These are phyloP conservation scores for Rhodotorula sp. DNA, from an alignment of 1,284 basidiomycete species.

Conservation along the genomic window DNA sequence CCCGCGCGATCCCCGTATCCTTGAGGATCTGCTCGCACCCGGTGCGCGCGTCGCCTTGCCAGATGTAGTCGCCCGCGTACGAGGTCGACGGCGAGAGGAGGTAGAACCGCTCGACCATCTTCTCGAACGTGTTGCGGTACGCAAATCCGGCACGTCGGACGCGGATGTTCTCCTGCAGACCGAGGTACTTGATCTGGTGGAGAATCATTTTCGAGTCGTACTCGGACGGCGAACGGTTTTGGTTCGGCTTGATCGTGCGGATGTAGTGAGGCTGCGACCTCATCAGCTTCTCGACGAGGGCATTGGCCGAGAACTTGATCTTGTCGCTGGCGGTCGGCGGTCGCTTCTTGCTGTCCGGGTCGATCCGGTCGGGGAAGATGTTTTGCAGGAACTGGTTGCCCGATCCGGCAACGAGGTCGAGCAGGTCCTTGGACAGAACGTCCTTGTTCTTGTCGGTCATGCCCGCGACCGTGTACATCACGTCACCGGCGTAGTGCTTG, in stretches of 20 bases:
- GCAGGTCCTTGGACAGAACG: slow-evolving; percentile 86
- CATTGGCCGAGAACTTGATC: slow-evolving; percentile 90
- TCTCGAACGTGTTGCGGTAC: slow-evolving; percentile 95
- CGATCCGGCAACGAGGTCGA: slow-evolving; percentile 81
- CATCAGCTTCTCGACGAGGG: slow-evolving; percentile 94
- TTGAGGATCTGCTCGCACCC: slow-evolving; percentile 91
- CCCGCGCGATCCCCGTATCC: slow-evolving; percentile 91
- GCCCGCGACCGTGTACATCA: slow-evolving; percentile 94
- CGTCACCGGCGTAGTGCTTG: slow-evolving; percentile 95
- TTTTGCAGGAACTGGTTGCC: slow-evolving; percentile 80
- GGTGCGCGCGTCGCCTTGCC: slow-evolving; percentile 84
- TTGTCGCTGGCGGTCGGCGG: slow-evolving; percentile 97
- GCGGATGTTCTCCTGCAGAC: slow-evolving; percentile 97
- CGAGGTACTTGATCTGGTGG: slow-evolving; percentile 99
- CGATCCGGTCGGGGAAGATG: slow-evolving; percentile 91
- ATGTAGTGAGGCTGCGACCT: slow-evolving; percentile 97
- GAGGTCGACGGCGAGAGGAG: slow-evolving; percentile 91
- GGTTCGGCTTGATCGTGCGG: slow-evolving; percentile 98
- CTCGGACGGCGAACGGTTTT: slow-evolving; percentile 88
- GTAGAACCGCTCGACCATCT: slow-evolving; percentile 98
- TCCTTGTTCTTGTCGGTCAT: slow-evolving; percentile 99
- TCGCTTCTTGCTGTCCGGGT: slow-evolving; percentile 95
- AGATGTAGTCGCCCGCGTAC: slow-evolving; percentile 98
- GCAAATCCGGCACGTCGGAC: slow-evolving; percentile 97
- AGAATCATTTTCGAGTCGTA: slow-evolving; percentile 93